Evolutionary conservation across 2,329 filamentous ascomycete species (phyloP), one percentile per base, ranked within the genome.

Genomic region (Uncinocarpus reesii): DNA sequence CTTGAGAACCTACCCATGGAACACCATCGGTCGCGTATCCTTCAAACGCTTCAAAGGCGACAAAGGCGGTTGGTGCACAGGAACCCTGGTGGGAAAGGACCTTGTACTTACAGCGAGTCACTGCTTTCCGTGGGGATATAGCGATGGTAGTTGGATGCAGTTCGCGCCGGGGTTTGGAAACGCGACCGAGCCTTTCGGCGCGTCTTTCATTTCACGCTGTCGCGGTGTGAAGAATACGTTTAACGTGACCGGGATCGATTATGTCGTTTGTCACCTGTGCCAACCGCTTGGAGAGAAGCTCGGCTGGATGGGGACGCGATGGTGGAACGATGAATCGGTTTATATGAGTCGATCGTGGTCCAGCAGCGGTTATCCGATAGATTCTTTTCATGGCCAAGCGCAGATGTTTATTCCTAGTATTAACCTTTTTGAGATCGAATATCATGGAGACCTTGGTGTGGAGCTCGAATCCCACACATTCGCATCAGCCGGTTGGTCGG

Each of bases 271-370:
- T 26, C 52, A 50, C 21, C 49, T 58, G 8, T 58, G 56, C 34
- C 48, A 58, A 18, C 53, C 56, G 3, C 51, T 58, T 8, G 56
- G 56, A 24, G 53, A 58, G 7, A 36, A 34, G 34, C 40, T 52
- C n/a, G 56, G 56, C n/a, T 58, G 56, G 56, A 56, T 58, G 55
- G 55, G 55, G 1, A 58, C 56, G 20, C 46, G 50, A 28, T 58
- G 56, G 56, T 56, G 53, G 55, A 42, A 42, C 6, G 48, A 55
- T 29, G 46, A 42, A 13, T 20, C 31, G 6, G 20, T 31, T 11
- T 58, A 58, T 40, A 46, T 51, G 41, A 34, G 41, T 29, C 35
- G 49, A 11, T 16, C 43, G 34, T 58, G 56, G 56, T 47, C 46
- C 26, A 58, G 55, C 45, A 56, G 55, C 13, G 56, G 56, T 8